A percentile compares a stretch with the other conserved stretches of the same genome.
These are phyloP conservation scores for Fraxinus dipetala DNA, from an alignment of 305 asterid species.

Conservation along the genomic window DNA sequence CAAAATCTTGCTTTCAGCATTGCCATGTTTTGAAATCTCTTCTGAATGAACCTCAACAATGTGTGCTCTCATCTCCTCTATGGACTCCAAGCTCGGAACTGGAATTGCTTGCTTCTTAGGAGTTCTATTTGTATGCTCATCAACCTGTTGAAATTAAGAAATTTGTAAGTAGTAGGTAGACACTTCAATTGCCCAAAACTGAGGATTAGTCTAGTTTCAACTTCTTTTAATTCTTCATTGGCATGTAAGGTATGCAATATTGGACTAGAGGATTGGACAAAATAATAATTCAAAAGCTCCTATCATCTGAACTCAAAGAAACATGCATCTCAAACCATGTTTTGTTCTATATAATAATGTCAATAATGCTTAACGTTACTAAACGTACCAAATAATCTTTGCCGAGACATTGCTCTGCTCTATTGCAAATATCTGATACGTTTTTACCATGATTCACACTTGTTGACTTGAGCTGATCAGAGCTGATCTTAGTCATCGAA, in stretches of 20 bases:
- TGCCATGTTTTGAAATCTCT: slow-evolving; percentile 30
- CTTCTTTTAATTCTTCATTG: neutral
- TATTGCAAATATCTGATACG: slow-evolving; percentile 48
- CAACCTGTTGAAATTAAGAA: slow-evolving; percentile 49
- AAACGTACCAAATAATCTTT: slow-evolving; percentile 58
- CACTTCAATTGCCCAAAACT: neutral
- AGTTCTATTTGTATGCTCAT: slow-evolving; percentile 43
- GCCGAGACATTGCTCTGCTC: slow-evolving; percentile 55
- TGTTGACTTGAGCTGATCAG: slow-evolving; percentile 44
- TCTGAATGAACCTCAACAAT: slow-evolving; percentile 29
- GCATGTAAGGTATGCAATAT: neutral
- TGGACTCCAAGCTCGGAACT: slow-evolving; percentile 55
- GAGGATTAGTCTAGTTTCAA: neutral
- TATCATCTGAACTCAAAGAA: neutral
- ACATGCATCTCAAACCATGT: neutral
- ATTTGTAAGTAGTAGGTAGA: neutral
- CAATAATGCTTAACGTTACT: neutral
- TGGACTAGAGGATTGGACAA: neutral
- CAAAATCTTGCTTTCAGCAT: slow-evolving; percentile 34
- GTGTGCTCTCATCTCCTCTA: slow-evolving; percentile 63
- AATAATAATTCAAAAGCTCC: neutral
- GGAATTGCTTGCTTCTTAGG: slow-evolving; percentile 48
- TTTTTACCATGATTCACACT: slow-evolving; percentile 40
- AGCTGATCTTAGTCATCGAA: slow-evolving; percentile 32
- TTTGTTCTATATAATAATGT: neutral